Evolutionary conservation across 2,329 filamentous ascomycete genomes (phyloP).

Genomic region (Colletotrichum abscissum): DNA sequence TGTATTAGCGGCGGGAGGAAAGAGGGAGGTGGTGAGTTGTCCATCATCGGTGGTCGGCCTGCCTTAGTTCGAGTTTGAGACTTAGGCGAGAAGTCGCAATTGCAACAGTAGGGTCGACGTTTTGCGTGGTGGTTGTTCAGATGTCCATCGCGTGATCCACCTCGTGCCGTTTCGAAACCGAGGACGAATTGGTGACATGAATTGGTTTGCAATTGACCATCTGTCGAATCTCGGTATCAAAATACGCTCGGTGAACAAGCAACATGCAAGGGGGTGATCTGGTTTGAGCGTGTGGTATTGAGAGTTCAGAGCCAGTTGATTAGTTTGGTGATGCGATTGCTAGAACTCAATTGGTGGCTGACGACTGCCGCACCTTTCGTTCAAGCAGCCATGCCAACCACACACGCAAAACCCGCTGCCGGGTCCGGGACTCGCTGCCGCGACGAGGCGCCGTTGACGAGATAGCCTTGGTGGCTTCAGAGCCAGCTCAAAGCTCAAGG

Average conservation of each 20-base stretch:
- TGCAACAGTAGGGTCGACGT: neutral
- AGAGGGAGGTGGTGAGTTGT: neutral
- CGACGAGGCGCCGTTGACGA: neutral
- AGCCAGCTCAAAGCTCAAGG: neutral
- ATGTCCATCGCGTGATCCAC: neutral
- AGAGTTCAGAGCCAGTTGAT: neutral
- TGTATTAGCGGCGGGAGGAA: neutral
- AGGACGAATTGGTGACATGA: neutral
- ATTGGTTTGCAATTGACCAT: neutral
- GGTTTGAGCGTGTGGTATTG: neutral
- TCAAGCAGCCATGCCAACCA: neutral
- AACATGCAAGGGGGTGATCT: neutral
- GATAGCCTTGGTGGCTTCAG: neutral
- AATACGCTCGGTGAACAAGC: neutral
- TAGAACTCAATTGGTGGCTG: neutral
- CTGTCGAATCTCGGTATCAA: neutral
- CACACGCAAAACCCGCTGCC: neutral
- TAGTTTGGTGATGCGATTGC: neutral
- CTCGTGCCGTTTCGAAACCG: neutral
- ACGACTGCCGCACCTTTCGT: neutral
- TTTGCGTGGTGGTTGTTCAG: neutral
- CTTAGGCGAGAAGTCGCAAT: neutral
- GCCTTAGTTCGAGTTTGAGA: neutral
- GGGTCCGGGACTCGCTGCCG: slow-evolving; percentile 3
- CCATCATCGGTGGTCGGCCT: neutral